Conservation (phyloP, 2,329 filamentous ascomycete genomes). For the Colletotrichum graminicola region DNA sequence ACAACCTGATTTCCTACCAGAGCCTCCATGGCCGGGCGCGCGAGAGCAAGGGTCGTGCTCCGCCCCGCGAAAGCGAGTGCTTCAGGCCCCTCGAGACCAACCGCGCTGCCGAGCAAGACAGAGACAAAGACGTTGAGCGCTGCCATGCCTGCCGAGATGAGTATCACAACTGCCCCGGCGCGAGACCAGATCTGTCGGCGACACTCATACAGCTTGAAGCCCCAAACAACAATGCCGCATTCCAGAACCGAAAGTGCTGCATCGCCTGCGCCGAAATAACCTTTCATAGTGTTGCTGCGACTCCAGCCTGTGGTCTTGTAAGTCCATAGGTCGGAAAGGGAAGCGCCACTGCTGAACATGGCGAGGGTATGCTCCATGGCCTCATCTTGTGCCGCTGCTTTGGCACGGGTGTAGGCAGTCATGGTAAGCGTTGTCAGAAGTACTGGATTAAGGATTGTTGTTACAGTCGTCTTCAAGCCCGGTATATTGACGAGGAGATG, state of each 20-base stretch:
- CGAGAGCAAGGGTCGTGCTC: conserved; percentile 63
- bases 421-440: conserved; percentile 60
- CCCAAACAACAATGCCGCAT: conserved; percentile 65
- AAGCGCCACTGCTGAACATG: conserved; percentile 51
- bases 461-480: conserved; percentile 35
- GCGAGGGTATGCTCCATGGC: conserved; percentile 49
- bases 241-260: conserved; percentile 62
- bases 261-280: conserved; percentile 61
- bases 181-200: conserved; percentile 59
- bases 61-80: conserved; percentile 63
- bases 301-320: conserved; percentile 30
- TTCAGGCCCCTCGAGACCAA: conserved; percentile 53
- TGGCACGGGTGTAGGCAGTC: conserved; percentile 58
- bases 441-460: conserved; percentile 61
- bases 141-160: conserved; percentile 54
- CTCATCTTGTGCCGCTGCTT: conserved; percentile 49
- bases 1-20: conserved; percentile 60
- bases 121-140: conserved; percentile 58
- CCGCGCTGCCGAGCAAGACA: conserved; percentile 52
- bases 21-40: conserved; percentile 59
- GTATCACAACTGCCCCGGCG: conserved; percentile 55
- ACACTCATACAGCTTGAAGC: conserved; percentile 66
- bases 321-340: conserved; percentile 54
- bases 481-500: conserved; percentile 24
- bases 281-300: conserved; percentile 38